phyloP scores from a whole-genome alignment of 352 stramenopile species.

The Globisporangium radiosum region DNA sequence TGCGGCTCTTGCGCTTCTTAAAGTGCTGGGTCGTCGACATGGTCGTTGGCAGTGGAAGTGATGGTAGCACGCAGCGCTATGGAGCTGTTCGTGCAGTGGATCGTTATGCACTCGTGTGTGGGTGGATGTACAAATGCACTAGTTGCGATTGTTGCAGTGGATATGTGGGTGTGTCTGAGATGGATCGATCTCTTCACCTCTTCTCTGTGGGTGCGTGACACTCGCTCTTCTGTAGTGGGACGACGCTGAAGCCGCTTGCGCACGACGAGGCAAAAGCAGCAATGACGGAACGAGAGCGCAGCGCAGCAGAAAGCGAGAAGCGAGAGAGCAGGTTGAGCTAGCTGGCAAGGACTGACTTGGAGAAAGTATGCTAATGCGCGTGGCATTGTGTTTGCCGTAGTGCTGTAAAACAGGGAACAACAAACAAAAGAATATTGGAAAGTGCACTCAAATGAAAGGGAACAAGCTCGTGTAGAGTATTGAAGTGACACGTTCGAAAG shows the following conservation, averaged over 20 bases:
- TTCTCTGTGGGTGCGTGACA: background rate
- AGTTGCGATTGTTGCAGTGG: too few relatives aligned
- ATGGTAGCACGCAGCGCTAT: background rate
- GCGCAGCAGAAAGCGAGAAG: constrained; percentile 7
- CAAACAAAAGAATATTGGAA: too few relatives aligned
- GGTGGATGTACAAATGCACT: too few relatives aligned
- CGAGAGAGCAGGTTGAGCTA: background rate
- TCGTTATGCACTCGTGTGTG: too few relatives aligned
- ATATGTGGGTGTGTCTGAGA: constrained; percentile 4
- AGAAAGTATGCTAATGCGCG: background rate
- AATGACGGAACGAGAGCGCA: constrained; percentile 22
- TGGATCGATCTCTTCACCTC: constrained; percentile 4
- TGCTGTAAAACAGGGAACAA: too few relatives aligned
- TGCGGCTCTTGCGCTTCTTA: constrained; percentile 63
- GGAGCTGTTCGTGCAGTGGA: too few relatives aligned
- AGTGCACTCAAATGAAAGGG: too few relatives aligned
- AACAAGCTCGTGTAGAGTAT: too few relatives aligned
- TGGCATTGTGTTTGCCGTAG: too few relatives aligned
- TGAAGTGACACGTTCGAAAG: too few relatives aligned
- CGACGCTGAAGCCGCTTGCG: constrained; percentile 27
- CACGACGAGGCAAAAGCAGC: constrained; percentile 47
- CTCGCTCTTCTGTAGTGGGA: background rate
- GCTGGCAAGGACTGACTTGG: background rate
- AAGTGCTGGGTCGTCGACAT: constrained; percentile 59
- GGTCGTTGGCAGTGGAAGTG: background rate